Base-by-base conservation (phyloP, 208 protist genomes). In the Crithidia sp. region DNA sequence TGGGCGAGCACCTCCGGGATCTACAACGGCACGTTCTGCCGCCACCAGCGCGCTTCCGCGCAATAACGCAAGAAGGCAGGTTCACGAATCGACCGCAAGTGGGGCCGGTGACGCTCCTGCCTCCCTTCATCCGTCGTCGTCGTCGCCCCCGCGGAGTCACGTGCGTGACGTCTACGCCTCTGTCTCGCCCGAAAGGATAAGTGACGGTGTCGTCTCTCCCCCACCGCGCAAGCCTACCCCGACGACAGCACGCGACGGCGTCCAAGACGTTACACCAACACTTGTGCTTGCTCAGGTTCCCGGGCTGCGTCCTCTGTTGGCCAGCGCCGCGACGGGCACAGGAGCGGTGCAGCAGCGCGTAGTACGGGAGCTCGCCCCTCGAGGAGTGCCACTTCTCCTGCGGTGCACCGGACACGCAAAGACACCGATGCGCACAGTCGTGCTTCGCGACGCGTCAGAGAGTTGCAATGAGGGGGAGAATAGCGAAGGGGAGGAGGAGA, bases 341-440 rank as follows among this genome's bases (percentile, higher is more conserved):
- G 37, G 41, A n/a, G 28, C 2, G 54, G 13, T 4, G 41, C 63
- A 61, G 16, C 39, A 6, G 16, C 74, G 67, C 43, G 74, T 79
- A 19, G 67, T 74, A 49, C 67, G 74, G 41, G 67, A 44, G 28
- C 74, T 60, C n/a, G 67, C 67, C 10, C 61, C 67, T 16, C 74
- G 61, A 10, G 58, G 67, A 4, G 74, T 67, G 62, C 67, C 74
- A 57, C 74, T 79, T 12, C 63, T 79, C 12, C 60, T 67, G 8
- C 74, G 70, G 61, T 79, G 67, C 68, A 79, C 74, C 47, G 74
- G 67, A 5, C 67, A 79, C 55, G n/a, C 54, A 6, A 17, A 5
- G n/a, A 79, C 74, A 14, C 74, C 67, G 36, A 79, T 67, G 19
- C 74, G 55, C 19, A 74, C 62, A 14, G 54, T 74, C 37, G 28